phyloP scores from a whole-genome alignment of 2,329 filamentous ascomycete species.

The Aspergillus latus region DNA sequence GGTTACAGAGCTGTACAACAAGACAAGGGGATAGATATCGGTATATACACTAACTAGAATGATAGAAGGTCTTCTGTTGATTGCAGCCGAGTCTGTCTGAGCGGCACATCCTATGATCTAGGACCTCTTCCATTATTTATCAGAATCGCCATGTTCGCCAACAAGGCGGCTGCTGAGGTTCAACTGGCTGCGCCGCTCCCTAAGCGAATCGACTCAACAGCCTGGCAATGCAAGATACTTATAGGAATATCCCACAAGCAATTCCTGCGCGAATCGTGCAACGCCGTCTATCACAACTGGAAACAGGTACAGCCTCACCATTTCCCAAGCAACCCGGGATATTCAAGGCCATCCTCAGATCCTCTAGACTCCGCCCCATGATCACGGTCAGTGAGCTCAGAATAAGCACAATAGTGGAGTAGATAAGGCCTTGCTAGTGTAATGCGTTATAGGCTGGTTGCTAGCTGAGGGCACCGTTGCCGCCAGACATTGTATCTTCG shows the following conservation, averaged over 20 bases:
- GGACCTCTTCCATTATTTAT: background rate
- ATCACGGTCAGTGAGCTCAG: constrained; percentile 13
- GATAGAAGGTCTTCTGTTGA: background rate
- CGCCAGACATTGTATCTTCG: constrained; percentile 10
- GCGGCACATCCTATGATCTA: too few species aligned
- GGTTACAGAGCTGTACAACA: constrained; percentile 18
- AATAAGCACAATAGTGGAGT: constrained; percentile 18
- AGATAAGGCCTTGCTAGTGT: constrained; percentile 18
- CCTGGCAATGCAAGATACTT: too few species aligned
- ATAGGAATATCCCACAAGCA: too few species aligned
- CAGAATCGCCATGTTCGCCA: too few species aligned
- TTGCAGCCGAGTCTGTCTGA: background rate
- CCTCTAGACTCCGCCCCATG: constrained; percentile 14
- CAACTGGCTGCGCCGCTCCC: too few species aligned
- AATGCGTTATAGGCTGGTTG: constrained; percentile 6
- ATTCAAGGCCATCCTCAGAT: constrained; percentile 20
- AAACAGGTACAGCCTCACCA: too few species aligned
- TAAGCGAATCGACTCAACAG: too few species aligned
- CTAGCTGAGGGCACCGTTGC: constrained; percentile 12
- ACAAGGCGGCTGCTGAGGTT: too few species aligned
- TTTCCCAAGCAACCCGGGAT: constrained; percentile 18
- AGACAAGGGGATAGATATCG: background rate
- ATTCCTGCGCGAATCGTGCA: too few species aligned
- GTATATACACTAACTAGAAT: background rate
- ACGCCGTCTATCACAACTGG: background rate